These are phyloP conservation scores for Hypoxylon sp. DNA, from an alignment of 2,329 filamentous ascomycete species.

Conservation along the genomic window DNA sequence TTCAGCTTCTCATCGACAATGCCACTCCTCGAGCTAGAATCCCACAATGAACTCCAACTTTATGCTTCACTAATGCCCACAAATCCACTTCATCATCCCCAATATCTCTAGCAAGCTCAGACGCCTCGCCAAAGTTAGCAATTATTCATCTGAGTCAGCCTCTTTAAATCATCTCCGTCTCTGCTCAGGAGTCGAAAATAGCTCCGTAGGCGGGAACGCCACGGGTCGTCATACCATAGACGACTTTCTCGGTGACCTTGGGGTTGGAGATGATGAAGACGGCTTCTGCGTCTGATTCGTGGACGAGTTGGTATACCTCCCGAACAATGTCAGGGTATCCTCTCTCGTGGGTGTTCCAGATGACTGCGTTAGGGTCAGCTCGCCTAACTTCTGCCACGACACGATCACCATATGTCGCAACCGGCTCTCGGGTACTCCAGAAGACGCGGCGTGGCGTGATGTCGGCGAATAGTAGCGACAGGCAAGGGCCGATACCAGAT, in stretches of 20 bases:
- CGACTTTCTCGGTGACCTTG: slow-evolving; percentile 76
- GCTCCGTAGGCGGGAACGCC: slow-evolving; percentile 80
- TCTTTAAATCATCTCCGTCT: slow-evolving; percentile 15
- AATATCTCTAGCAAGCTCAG: slow-evolving; percentile 2
- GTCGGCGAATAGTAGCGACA: slow-evolving; percentile 72
- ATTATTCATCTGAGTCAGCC: not conserved
- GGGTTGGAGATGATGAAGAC: slow-evolving; percentile 83
- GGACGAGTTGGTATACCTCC: slow-evolving; percentile 68
- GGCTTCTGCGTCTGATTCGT: slow-evolving; percentile 74
- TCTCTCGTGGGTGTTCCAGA: slow-evolving; percentile 75
- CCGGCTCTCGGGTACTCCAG: slow-evolving; percentile 76
- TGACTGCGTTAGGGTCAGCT: slow-evolving; percentile 74
- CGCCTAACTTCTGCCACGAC: slow-evolving; percentile 69
- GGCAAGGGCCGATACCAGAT: slow-evolving; percentile 79
- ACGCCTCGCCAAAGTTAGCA: slow-evolving; percentile 22
- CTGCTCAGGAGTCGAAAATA: slow-evolving; percentile 72
- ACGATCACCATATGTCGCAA: slow-evolving; percentile 72
- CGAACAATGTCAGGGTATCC: slow-evolving; percentile 71
- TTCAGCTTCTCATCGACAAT: slow-evolving; percentile 37
- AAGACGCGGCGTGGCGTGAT: slow-evolving; percentile 72
- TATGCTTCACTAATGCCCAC: slow-evolving; percentile 21
- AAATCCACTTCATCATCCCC: slow-evolving; percentile 2
- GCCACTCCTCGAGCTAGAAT: slow-evolving; percentile 37
- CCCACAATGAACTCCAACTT: slow-evolving; percentile 38
- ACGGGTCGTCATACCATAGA: slow-evolving; percentile 77